Percentiles rank a stretch among this genome's conserved stretches.
phyloP scores from a whole-genome alignment of 1,139 yeast genomes.

The Waltiozyma sp. region DNA sequence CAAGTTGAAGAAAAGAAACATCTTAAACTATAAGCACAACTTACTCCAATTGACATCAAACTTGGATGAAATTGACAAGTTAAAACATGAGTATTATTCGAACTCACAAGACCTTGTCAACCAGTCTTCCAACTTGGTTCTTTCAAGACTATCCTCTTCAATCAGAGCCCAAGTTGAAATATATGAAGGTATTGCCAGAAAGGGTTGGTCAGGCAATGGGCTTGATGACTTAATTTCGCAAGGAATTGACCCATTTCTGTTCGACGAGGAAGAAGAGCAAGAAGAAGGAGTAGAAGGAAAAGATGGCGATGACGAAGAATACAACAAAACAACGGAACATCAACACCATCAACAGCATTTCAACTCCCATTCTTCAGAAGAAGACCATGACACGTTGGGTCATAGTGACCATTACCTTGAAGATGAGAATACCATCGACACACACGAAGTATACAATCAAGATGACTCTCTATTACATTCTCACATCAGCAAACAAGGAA shows the following conservation, averaged over 20 bases:
- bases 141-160: constrained; percentile 49
- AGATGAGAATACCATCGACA: not conserved
- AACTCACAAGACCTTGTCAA: constrained; percentile 50
- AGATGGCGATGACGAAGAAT: constrained; percentile 3
- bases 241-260: constrained; percentile 41
- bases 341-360: not conserved
- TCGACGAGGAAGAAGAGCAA: constrained; percentile 17
- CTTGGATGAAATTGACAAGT: constrained; percentile 65
- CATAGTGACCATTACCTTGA: not conserved
- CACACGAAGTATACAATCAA: constrained; percentile 7
- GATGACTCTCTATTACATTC: constrained; percentile 1
- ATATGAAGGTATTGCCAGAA: constrained; percentile 69
- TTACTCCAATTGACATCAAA: constrained; percentile 58
- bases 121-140: constrained; percentile 40
- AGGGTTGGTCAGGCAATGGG: constrained; percentile 86
- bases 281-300: no score
- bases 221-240: constrained; percentile 52
- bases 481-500: not conserved
- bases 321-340: no score
- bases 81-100: constrained; percentile 65
- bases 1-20: constrained; percentile 45
- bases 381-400: constrained; percentile 1
- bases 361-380: not conserved
- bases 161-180: constrained; percentile 75
- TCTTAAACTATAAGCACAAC: constrained; percentile 53